Conservation (phyloP, 768 basidiomycete genomes). For the Serendipita sp. region DNA sequence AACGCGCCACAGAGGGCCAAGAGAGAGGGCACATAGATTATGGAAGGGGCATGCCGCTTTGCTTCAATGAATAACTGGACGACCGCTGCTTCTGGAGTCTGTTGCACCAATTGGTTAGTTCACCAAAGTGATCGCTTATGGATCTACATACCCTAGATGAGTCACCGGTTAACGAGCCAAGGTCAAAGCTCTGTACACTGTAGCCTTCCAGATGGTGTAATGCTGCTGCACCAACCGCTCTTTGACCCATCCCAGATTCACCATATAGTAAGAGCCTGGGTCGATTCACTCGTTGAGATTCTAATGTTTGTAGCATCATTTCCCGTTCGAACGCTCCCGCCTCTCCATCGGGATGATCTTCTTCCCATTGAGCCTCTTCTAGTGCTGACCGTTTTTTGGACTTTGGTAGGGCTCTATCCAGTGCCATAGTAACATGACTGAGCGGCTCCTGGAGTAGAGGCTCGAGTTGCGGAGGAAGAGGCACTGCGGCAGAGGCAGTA, state of each 20-base stretch:
- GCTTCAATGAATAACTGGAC: slow-evolving; percentile 94
- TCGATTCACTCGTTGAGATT: slow-evolving; percentile 76
- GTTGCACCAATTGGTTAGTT: slow-evolving; percentile 3
- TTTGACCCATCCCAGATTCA: slow-evolving; percentile 74
- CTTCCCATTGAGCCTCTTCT: slow-evolving; percentile 92
- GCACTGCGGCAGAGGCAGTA: slow-evolving; percentile 67
- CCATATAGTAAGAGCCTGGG: slow-evolving; percentile 80
- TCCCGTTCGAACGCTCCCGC: slow-evolving; percentile 82
- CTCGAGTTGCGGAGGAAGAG: slow-evolving; percentile 69
- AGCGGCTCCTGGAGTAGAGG: slow-evolving; percentile 58
- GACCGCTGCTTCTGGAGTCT: slow-evolving; percentile 85
- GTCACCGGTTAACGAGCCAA: slow-evolving; percentile 77
- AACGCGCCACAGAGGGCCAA: slow-evolving; percentile 73
- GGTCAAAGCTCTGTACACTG: slow-evolving; percentile 84
- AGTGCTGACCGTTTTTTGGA: slow-evolving; percentile 69
- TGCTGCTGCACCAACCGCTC: slow-evolving; percentile 75
- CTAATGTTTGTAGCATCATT: slow-evolving; percentile 79
- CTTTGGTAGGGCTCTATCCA: slow-evolving; percentile 62
- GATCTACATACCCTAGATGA: slow-evolving; percentile 58
- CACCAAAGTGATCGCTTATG: not conserved
- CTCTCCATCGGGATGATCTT: slow-evolving; percentile 39
- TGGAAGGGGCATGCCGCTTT: slow-evolving; percentile 89
- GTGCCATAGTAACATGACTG: slow-evolving; percentile 51
- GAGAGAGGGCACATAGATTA: slow-evolving; percentile 87
- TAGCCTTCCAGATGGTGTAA: slow-evolving; percentile 92